Base-by-base conservation (phyloP, 1,284 basidiomycete species). In the Ustilago curta region DNA sequence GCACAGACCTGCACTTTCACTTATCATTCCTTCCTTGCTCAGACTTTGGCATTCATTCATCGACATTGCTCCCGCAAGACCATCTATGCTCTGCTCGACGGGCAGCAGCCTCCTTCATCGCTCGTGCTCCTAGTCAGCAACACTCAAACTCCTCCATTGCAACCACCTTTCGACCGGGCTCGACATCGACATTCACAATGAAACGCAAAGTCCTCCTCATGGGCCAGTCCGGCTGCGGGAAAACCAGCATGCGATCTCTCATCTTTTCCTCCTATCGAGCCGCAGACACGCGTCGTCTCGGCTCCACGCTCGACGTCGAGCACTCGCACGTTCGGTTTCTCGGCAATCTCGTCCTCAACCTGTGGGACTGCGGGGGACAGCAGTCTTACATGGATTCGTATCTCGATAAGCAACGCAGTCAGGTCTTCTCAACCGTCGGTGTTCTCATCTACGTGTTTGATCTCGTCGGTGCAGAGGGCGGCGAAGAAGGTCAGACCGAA, bases 401-500 rank as follows among this genome's bases (percentile, higher is more conserved):
- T 86, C 91, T 98, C 70, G 91, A 91, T 40, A 90, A 92, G 0
- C 94, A 97, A 84, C 91, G 93, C 70, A 89, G 91, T 35, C 95
- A 93, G 45, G 95, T 98, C 76, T 99, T 99, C 87, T 91, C 92
- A 78, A 92, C 95, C 80, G 96, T 97, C 61, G 95, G 94, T 12
- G 94, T 97, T 43, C 89, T 99, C 83, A 98, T 99, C 82, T 99
- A 99, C 86, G 97, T 99, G 9, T 98, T 99, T 72, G 96, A 99
- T 84, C 91, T 96, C 48, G 85, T 85, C 58, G 58, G 77, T 61
- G 78, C 77, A 0, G 77, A 80, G 23, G 69, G 70, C 5, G 76
- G 70, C 0, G 67, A 81, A 65, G 69, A 82, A 70, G 70, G 69
- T 19, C 37, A 75, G 48, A 64, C 93, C 83, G 88, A 88, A 64